Evolutionary conservation across 768 basidiomycete genomes (phyloP), one percentile per base, ranked within the genome.

Genomic region (Psilocybe azurescens): DNA sequence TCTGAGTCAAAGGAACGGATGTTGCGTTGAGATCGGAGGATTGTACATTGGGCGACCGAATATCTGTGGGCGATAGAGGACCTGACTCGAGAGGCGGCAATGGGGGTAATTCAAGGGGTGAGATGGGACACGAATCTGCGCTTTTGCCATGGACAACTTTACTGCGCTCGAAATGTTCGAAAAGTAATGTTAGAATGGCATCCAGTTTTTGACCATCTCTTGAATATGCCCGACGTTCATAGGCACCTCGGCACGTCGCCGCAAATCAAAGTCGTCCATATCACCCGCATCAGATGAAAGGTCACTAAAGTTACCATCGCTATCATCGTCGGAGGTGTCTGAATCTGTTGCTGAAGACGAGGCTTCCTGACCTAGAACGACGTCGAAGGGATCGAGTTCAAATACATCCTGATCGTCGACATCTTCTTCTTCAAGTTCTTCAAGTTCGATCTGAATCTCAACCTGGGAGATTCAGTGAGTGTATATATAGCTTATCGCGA

Each of bases 361-460:
- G 9, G 82, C 85, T 65, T 91, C 91, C 66, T 94, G 90, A n/a
- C 89, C 91, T 28, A 94, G 75, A 30, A 90, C 78, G n/a, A 82
- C 83, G 65, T 96, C 94, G 65, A 97, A 94, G 1, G 93, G 93
- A 74, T 97, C 95, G 20, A 93, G 73, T 50, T 92, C 88, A 66
- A 91, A 93, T 16, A 91, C 59, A 14, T 80, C 83, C n/a, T 81
- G 81, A 32, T 87, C 87, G 62, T 78, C 81, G 3, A 79, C 73
- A 6, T 86, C 74, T 16, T 83, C 84, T 3, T 91, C 91, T 68
- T 97, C 95, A 3, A 96, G 78, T 66, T 97, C 94, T 71, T 98
- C 96, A 3, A 95, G 71, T 69, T 96, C 95, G n/a, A 94, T 91
- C 72, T 97, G 96, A 33, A 99, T 95, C 76, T 99, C 97, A 29